These are phyloP conservation scores for Herpetomonas tarakana DNA, from an alignment of 208 protist genomes.

Conservation along the genomic window DNA sequence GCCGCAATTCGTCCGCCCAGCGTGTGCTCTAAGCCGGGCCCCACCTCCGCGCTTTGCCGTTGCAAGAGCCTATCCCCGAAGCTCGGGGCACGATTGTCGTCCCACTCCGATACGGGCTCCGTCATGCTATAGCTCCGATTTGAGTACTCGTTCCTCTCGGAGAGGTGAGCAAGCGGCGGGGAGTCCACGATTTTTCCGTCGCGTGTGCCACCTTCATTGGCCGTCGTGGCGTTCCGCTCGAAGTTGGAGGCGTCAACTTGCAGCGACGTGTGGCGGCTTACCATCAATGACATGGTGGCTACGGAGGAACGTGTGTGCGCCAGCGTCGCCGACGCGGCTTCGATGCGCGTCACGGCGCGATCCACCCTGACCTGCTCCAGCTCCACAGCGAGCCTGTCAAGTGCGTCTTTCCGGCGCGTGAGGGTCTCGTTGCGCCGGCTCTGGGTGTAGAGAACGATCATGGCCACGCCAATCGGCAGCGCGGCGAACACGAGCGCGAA, in stretches of 20 bases:
- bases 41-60: neutral
- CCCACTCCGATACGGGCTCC: neutral
- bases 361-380: neutral
- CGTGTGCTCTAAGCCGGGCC: neutral
- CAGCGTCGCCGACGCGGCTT: no score
- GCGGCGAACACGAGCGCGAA: neutral
- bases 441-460: neutral
- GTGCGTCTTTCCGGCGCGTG: neutral
- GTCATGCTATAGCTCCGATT: neutral
- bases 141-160: neutral
- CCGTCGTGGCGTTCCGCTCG: no score
- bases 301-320: neutral
- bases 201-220: no score
- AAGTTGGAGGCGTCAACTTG: neutral
- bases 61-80: neutral
- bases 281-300: neutral
- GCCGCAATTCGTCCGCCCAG: neutral
- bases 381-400: neutral
- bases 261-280: neutral
- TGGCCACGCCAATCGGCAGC: neutral
- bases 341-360: neutral
- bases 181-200: no score
- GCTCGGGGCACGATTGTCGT: neutral
- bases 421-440: neutral
- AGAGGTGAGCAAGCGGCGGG: neutral